Evolutionary conservation across 2,329 filamentous ascomycete species (phyloP).

Genomic region (Pyricularia sp.): DNA sequence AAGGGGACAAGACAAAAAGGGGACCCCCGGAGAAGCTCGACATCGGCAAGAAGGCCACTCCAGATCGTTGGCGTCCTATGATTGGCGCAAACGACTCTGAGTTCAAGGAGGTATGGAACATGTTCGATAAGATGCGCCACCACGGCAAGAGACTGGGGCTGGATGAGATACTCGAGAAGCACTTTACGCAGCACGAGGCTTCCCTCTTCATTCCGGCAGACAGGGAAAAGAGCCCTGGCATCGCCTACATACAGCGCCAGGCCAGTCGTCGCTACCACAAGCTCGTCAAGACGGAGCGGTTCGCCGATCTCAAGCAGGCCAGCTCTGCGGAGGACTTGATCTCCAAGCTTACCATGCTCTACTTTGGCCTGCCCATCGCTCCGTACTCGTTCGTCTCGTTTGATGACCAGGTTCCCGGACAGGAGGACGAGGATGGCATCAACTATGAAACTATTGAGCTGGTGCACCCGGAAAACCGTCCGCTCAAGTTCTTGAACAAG

Average conservation of each 20-base stretch:
- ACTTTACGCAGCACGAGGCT: conserved; percentile 4
- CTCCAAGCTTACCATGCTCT: conserved; percentile 30
- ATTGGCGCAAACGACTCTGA: neutral
- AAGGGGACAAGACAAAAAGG: neutral
- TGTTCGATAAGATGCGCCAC: neutral
- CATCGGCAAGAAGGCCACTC: neutral
- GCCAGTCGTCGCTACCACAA: neutral
- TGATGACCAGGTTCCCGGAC: conserved; percentile 4
- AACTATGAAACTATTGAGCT: neutral
- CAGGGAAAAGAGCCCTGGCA: neutral
- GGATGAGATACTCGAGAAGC: neutral
- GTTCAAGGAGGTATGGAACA: neutral
- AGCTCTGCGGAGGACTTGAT: neutral
- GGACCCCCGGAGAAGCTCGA: neutral
- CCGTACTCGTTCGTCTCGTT: conserved; percentile 20
- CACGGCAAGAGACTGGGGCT: neutral
- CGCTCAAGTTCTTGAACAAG: conserved; percentile 9
- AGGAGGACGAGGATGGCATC: conserved; percentile 6
- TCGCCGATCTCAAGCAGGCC: neutral
- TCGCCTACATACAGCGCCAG: neutral
- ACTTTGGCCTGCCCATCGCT: conserved; percentile 32
- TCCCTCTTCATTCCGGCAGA: neutral
- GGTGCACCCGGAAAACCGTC: conserved; percentile 10
- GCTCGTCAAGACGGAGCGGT: conserved; percentile 1
- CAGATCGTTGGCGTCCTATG: neutral